A percentile compares a stretch with the other conserved stretches of the same genome.
phyloP scores from a whole-genome alignment of 345 rosid species.

The Reutealis trisperma region DNA sequence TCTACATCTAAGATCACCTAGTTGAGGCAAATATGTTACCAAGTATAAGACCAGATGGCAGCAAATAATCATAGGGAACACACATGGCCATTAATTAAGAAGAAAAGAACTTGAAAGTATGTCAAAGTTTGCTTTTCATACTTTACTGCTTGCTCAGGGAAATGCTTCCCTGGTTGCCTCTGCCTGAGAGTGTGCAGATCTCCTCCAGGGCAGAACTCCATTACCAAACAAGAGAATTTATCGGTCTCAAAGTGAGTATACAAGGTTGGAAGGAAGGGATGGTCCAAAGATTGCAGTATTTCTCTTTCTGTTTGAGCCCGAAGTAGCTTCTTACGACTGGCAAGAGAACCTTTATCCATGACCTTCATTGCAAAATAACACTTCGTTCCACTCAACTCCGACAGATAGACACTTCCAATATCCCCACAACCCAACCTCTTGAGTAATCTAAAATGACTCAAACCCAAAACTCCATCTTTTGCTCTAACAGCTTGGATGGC shows the following conservation, averaged over 20 bases:
- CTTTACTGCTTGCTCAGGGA: slow-evolving; percentile 90
- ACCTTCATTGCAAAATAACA: slow-evolving; percentile 94
- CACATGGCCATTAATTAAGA: neutral
- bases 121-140: slow-evolving; percentile 41
- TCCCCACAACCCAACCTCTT: slow-evolving; percentile 94
- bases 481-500: slow-evolving; percentile 80
- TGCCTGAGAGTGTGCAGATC: slow-evolving; percentile 91
- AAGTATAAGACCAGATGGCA: neutral
- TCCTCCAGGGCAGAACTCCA: slow-evolving; percentile 97
- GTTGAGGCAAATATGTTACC: neutral
- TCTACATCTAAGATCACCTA: neutral
- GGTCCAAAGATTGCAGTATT: slow-evolving; percentile 83
- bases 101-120: slow-evolving; percentile 16
- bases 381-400: slow-evolving; percentile 85
- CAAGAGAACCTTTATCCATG: slow-evolving; percentile 91
- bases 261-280: slow-evolving; percentile 89
- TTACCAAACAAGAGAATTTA: slow-evolving; percentile 85
- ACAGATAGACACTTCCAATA: slow-evolving; percentile 89
- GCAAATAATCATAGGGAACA: slow-evolving; percentile 9
- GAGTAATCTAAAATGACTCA: slow-evolving; percentile 78
- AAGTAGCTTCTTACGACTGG: slow-evolving; percentile 83
- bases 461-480: slow-evolving; percentile 69
- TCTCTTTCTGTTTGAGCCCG: slow-evolving; percentile 95
- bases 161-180: slow-evolving; percentile 88
- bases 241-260: slow-evolving; percentile 91